Base-by-base conservation (phyloP, 2,329 filamentous ascomycete genomes). In the Tolypocladium tundrense region DNA sequence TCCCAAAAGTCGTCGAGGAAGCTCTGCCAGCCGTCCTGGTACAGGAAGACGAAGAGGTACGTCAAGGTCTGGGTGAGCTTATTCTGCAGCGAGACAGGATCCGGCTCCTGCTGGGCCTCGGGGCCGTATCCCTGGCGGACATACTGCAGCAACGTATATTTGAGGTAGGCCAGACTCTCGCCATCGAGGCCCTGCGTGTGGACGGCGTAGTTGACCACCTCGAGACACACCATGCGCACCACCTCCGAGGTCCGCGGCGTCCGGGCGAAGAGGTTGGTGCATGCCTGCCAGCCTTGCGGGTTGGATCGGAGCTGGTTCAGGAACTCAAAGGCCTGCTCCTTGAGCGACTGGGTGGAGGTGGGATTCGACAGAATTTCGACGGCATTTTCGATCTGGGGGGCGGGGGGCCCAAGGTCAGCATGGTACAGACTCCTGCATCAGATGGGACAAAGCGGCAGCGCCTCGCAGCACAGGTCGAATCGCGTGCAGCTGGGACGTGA, bases 51-150 rank as follows among this genome's bases (percentile, higher is more conserved):
- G 72, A 99, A 99, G 55, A 99, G 85, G 68, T 91, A 94, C 11
- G 94, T 99, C 66, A 99, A 77, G 14, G 92, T 96, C 75, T 99
- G 94, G 52, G 93, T 92, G 64, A 99, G 84, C 75, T 99, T 99
- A 77, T 97, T 99, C 75, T 97, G 93, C 50, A 99, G 87, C 63
- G 84, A 83, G 31, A 84, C 72, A 10, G 87, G 84, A 70, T 99
- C 94, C 62, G 86, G 75, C 59, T 79, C 77, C 59, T 82, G 80
- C 57, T 82, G 79, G 11, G 77, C 72, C 40, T 77, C 77, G 43
- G 80, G 77, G 56, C 85, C 82, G 71, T 97, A 97, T 54, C 82
- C 85, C 66, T 87, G 83, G 63, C 84, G 84, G 60, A 94, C 81
- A 72, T 97, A 97, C 65, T 84, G 82, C 75, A 96, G 79, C 63